Conservation (phyloP, 768 basidiomycete species). For the Dentipellis sp. region DNA sequence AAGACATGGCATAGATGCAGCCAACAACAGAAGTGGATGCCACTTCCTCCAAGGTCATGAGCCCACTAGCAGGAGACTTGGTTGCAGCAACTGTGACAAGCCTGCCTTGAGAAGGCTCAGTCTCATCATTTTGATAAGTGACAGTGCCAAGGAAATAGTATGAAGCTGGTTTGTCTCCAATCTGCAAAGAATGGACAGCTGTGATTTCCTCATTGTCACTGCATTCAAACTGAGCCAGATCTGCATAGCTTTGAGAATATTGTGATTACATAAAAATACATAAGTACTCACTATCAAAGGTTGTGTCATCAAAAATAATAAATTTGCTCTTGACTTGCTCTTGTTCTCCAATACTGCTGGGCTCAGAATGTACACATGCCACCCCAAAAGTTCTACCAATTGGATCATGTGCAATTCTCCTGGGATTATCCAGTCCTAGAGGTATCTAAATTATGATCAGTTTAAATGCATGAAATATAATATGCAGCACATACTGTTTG, state of each 20-base stretch:
- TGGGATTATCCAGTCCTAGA: slow-evolving; percentile 66
- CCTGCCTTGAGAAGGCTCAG: slow-evolving; percentile 40
- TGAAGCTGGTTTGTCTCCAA: slow-evolving; percentile 13
- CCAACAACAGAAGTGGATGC: slow-evolving; percentile 44
- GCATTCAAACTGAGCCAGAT: slow-evolving; percentile 38
- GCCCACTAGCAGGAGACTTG: slow-evolving; percentile 11
- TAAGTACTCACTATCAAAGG: slow-evolving; percentile 37
- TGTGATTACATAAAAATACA: not conserved
- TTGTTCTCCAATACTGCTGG: slow-evolving; percentile 43
- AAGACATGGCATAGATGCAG: slow-evolving; percentile 58
- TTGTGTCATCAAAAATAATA: slow-evolving; percentile 54
- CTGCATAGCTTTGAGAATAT: slow-evolving; percentile 18
- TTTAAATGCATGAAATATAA: not conserved
- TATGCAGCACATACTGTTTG: slow-evolving; percentile 43
- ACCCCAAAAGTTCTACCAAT: slow-evolving; percentile 53
- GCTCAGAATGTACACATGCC: slow-evolving; percentile 44
- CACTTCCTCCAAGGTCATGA: slow-evolving; percentile 23
- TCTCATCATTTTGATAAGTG: slow-evolving; percentile 19
- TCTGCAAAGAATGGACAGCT: slow-evolving; percentile 30
- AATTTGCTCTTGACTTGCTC: slow-evolving; percentile 45
- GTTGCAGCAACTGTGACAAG: slow-evolving; percentile 46
- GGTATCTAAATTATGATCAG: slow-evolving; percentile 39
- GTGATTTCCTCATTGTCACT: slow-evolving; percentile 55
- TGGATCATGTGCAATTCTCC: slow-evolving; percentile 52
- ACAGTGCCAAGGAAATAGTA: slow-evolving; percentile 33